Base-by-base conservation (phyloP, 371 early-diverging fungal species). In the Catenaria anguillulae region DNA sequence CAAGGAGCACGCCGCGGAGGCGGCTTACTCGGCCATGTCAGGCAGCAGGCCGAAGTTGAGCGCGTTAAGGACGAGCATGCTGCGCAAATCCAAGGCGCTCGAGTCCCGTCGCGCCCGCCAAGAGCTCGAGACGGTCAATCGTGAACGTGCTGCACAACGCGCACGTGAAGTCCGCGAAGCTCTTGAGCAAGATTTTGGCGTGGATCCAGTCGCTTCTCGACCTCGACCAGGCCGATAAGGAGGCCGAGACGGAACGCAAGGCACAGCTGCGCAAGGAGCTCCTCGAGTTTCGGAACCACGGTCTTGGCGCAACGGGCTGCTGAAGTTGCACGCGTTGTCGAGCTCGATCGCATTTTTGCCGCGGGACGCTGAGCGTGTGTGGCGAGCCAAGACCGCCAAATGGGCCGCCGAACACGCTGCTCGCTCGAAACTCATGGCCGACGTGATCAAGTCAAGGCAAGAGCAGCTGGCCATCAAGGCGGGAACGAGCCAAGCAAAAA, bases 351-450 rank as follows among this genome's bases (percentile, higher is more conserved):
- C 33, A 26, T 70, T 59, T 71, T 75, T 62, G 66, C 61, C 33
- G 68, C 67, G 45, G n/a, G 77, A 77, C 56, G 64, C 64, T 19
- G 71, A 73, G 31, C 72, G 21, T 29, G 36, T 26, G 1, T 54
- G 33, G 55, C 21, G 19, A 5, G 29, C n/a, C n/a, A 4, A 12
- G 4, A 52, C 31, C 1, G 52, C 23, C 23, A 19, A 34, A 0
- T 76, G 75, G 76, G 65, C 66, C n/a, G 62, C 63, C 45, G 77
- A 79, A 56, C 73, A 72, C 54, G 26, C 37, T 37, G 76, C 77
- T 0, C 65, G 79, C n/a, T 74, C 75, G 62, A 62, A 59, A 24
- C 63, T 79, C 10, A 76, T 79, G 77, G 60, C 67, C 35, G 76
- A 75, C 50, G 79, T 79, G 31, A 50, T 79, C 1, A 60, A 55